Conservation (phyloP, 352 stramenopile species). For the Phytophthora pinifolia region DNA sequence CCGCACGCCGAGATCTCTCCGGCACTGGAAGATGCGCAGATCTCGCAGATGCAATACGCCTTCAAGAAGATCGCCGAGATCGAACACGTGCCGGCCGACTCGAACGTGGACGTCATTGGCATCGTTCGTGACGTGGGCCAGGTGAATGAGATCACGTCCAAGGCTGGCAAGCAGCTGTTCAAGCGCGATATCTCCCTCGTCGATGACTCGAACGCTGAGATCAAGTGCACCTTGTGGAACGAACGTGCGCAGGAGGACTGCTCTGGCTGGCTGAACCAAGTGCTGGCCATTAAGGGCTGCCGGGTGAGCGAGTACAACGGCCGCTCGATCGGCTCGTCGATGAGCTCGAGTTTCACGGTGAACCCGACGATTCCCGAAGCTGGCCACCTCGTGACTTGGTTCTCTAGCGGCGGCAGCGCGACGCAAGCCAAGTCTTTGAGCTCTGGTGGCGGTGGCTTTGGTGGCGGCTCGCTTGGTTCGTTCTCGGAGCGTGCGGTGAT, state of each 20-base stretch:
- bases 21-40: constrained; percentile 86
- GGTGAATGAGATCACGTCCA: constrained; percentile 92
- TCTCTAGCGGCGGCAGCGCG: constrained; percentile 67
- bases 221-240: constrained; percentile 98
- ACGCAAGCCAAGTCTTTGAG: constrained; percentile 81
- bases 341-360: constrained; percentile 77
- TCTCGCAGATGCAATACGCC: constrained; percentile 90
- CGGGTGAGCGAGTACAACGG: constrained; percentile 95
- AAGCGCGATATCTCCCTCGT: constrained; percentile 97
- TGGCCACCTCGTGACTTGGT: constrained; percentile 84
- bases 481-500: constrained; percentile 91
- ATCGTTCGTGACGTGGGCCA: constrained; percentile 94
- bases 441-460: constrained; percentile 68
- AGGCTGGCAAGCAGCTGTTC: constrained; percentile 94
- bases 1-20: constrained; percentile 93
- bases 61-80: constrained; percentile 95
- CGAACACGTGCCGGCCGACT: constrained; percentile 83
- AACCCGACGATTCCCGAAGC: constrained; percentile 89
- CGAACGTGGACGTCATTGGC: constrained; percentile 95
- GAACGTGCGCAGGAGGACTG: constrained; percentile 85
- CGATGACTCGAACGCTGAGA: constrained; percentile 95
- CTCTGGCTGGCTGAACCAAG: constrained; percentile 87
- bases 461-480: constrained; percentile 66
- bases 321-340: constrained; percentile 87
- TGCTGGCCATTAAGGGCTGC: constrained; percentile 95